Evolutionary conservation across 1,284 basidiomycete species (phyloP), one percentile per base, ranked within the genome.

Genomic region (Anthracocystis walkeri): DNA sequence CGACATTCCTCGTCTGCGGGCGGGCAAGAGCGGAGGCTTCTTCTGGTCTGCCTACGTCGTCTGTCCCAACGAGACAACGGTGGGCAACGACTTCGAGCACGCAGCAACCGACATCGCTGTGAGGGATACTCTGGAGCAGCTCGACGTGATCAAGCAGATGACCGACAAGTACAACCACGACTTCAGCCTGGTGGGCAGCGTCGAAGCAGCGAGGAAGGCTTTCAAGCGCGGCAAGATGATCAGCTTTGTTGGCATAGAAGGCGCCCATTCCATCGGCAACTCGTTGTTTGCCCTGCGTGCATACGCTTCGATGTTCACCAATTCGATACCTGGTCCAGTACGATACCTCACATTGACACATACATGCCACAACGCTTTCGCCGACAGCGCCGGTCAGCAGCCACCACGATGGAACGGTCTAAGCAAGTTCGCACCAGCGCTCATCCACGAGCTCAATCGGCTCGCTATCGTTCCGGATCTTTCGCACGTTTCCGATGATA

Each of bases 171-270:
- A 66, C 40, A n/a, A 29, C 11, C 6, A 49, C 49, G 74, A 72
- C 31, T 76, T 76, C 49, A 55, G n/a, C 5, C 50, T 76, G 16
- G 61, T 61, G 0, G 33, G 42, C 0, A 61, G 45, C 21, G 74
- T 53, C n/a, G 35, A 45, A 2, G 67, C 56, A 8, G 74, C 73
- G 5, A 65, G 78, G 38, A 58, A 68, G 11, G 64, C 71, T 0
- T 82, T 82, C 66, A 65, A 61, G 25, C 27, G 60, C 23, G 79
- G 80, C 29, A 75, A 75, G 65, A 61, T 82, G 58, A 75, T 82
- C 58, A 63, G 65, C 46, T 76, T 72, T 18, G 65, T 76, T 58
- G 74, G 74, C 16, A 71, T 76, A 21, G 74, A 76, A 63, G 74
- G 74, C 29, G 74, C 42, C n/a, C 74, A 76, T 31, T 76, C 74